These are phyloP conservation scores for Chlorella sp. DNA, from an alignment of 139 green algal genomes.

Conservation along the genomic window DNA sequence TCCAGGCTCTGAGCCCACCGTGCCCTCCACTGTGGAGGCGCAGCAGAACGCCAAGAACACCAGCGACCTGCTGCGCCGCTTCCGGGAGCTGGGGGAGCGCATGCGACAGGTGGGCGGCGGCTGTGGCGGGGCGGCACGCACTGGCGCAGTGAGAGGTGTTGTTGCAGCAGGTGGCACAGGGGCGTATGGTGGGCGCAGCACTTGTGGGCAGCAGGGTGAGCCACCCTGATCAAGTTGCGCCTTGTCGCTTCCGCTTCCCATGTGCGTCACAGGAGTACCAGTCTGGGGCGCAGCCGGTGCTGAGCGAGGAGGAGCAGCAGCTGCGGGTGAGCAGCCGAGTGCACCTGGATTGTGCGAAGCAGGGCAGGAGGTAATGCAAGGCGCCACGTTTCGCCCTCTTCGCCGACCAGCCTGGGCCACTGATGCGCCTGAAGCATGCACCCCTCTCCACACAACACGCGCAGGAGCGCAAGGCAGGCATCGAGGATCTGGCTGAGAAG, in stretches of 20 bases:
- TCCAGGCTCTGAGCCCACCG: slow-evolving; percentile 57
- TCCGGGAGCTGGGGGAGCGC: slow-evolving; percentile 74
- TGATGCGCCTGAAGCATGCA: too few species aligned
- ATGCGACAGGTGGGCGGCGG: slow-evolving; percentile 36
- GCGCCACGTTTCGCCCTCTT: too few species aligned
- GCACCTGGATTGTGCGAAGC: too few species aligned
- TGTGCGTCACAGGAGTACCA: slow-evolving; percentile 4
- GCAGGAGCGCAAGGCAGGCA: slow-evolving; percentile 42
- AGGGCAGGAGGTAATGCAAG: too few species aligned
- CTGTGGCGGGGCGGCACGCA: too few species aligned
- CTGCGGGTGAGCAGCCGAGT: slow-evolving; percentile 51
- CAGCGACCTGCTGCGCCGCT: slow-evolving; percentile 74
- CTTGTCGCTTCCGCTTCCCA: too few species aligned
- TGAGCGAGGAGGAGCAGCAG: slow-evolving; percentile 49
- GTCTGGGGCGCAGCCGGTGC: slow-evolving; percentile 35
- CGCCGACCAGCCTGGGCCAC: too few species aligned
- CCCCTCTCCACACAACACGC: background rate
- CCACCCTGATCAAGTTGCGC: too few species aligned
- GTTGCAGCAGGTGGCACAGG: too few species aligned
- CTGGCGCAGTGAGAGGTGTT: too few species aligned
- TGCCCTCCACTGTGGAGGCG: slow-evolving; percentile 74
- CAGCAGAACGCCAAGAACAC: slow-evolving; percentile 66
- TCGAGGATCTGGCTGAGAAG: slow-evolving; percentile 67
- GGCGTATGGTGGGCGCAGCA: too few species aligned
- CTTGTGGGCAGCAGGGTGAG: too few species aligned